Conservation (phyloP, 1,284 basidiomycete genomes). For the Boletellus deceptivus region DNA sequence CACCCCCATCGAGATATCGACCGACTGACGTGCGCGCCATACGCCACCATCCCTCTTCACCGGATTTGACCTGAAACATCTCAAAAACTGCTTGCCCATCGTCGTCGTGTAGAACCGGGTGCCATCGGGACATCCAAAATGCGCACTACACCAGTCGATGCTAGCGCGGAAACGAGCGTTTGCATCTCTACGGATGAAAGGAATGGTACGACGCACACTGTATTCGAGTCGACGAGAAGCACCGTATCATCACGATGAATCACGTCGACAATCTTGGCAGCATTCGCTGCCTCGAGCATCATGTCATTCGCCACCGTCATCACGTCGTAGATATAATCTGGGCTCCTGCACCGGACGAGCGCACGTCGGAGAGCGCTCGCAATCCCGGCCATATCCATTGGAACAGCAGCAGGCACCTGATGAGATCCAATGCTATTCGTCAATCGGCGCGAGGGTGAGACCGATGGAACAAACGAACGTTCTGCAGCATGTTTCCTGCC, state of each 20-base stretch:
- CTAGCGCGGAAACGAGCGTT: background rate
- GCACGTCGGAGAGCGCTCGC: conserved; percentile 28
- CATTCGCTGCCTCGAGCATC: conserved; percentile 30
- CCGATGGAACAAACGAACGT: conserved; percentile 22
- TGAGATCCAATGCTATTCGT: background rate
- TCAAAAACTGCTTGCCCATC: conserved; percentile 26
- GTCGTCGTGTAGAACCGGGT: conserved; percentile 28
- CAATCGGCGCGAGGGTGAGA: background rate
- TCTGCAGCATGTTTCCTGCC: conserved; percentile 30
- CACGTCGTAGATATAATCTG: conserved; percentile 23
- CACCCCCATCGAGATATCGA: conserved; percentile 28
- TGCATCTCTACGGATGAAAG: background rate
- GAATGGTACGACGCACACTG: conserved; percentile 20
- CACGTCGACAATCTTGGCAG: conserved; percentile 23
- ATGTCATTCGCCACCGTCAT: conserved; percentile 29
- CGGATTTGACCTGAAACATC: conserved; percentile 34
- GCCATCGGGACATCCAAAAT: conserved; percentile 32
- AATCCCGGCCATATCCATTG: conserved; percentile 16
- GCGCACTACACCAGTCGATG: conserved; percentile 32
- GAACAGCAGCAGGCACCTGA: conserved; percentile 19
- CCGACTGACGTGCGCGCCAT: conserved; percentile 17
- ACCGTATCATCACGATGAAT: conserved; percentile 10
- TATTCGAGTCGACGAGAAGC: conserved; percentile 34
- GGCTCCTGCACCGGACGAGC: conserved; percentile 20
- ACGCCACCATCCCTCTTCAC: conserved; percentile 13